Base-by-base conservation (phyloP, 2,329 filamentous ascomycete genomes). In the Cercospora brassicicola region DNA sequence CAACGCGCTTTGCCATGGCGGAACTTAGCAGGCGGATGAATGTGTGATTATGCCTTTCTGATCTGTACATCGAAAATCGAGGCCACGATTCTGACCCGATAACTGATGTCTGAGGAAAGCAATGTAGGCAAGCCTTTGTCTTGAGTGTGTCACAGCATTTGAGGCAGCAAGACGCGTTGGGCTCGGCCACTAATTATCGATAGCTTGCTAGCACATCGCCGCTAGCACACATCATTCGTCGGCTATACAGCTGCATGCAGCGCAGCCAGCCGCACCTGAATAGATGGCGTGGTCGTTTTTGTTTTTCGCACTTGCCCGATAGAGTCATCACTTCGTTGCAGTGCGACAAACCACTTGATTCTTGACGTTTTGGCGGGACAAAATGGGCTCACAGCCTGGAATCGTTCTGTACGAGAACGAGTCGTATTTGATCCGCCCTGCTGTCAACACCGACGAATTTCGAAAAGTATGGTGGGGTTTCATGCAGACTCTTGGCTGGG, bases 401-500 rank as follows among this genome's bases (percentile, higher is more conserved):
- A 23, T 26, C 0, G 15, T 55, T 11, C 2, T 71, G 26, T 69
- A 66, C 62, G 65, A 64, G 4, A 51, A 73, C 59, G 57, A 71
- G 2, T 26, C 71, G 30, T 73, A 71, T 28, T 55, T 64, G 31
- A 71, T 73, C 48, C 69, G 70, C 3, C 65, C 67, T 18, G 65
- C 72, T 4, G 63, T 64, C 28, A 64, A 64, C 45, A 67, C 51
- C 23, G 66, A 71, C 31, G 72, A 71, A 56, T 69, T 66, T 48
- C 55, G 67, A 56, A 64, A 73, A 2, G 55, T 79, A 28, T 80
- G 77, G 77, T 81, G 78, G 77, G 74, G 77, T 7, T 70, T 76
- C 39, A 79, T 80, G 74, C 68, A 75, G 64, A 68, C 71, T 8
- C 70, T 80, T 3, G 77, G 74, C 36, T 80, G 78, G 78, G 77